Evolutionary conservation across 2,329 filamentous ascomycete genomes (phyloP).

Genomic region (Colletotrichum sp.): DNA sequence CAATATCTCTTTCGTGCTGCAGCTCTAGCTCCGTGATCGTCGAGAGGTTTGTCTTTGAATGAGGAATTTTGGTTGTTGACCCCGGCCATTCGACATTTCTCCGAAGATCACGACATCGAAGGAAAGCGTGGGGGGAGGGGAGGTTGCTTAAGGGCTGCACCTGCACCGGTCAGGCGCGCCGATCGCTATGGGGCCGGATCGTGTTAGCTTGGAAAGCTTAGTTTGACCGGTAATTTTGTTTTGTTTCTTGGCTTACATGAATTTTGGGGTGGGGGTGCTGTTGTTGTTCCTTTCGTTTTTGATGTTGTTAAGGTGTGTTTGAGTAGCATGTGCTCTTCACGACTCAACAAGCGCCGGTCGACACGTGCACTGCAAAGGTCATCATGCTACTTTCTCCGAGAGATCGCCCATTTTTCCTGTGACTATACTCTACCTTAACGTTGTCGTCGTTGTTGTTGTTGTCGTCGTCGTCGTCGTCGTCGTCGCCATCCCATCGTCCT

Average conservation of each 20-base stretch:
- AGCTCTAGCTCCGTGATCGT: not conserved
- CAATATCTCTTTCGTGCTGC: not conserved
- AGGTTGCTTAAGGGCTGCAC: not conserved
- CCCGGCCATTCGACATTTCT: conserved; percentile 18
- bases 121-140: conserved; percentile 6
- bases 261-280: not conserved
- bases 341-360: not conserved
- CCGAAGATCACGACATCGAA: conserved; percentile 18
- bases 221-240: not conserved
- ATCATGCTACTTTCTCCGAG: no score
- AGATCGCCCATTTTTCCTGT: no score
- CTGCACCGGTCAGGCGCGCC: not conserved
- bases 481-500: no score
- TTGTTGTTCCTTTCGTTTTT: not conserved
- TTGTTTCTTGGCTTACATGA: not conserved
- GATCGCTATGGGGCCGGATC: not conserved
- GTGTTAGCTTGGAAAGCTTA: not conserved
- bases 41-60: not conserved
- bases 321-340: not conserved
- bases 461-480: no score
- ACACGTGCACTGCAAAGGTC: no score
- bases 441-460: no score
- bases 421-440: no score
- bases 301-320: not conserved
- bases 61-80: not conserved